Evolutionary conservation across 2,329 filamentous ascomycete species (phyloP).

Genomic region (Incumbomyces lentus): DNA sequence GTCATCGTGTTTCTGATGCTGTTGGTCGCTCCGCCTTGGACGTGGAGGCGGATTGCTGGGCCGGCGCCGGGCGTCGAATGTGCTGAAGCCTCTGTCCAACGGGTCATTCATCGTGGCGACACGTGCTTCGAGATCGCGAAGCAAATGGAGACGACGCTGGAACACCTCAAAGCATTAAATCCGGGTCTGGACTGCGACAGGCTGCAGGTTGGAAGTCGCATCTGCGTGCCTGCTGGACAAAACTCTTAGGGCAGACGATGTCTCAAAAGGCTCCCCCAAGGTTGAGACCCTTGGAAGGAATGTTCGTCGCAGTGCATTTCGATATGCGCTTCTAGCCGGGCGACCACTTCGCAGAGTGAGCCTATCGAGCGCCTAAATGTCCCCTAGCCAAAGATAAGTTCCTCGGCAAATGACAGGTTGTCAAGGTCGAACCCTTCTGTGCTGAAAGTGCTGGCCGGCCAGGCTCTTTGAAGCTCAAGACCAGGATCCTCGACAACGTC

Average conservation of each 20-base stretch:
- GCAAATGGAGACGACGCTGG: conserved; percentile 53
- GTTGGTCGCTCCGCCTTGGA: conserved; percentile 28
- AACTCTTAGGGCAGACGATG: conserved; percentile 62
- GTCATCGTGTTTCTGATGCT: conserved; percentile 4
- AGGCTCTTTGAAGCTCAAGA: conserved; percentile 55
- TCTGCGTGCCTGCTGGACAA: conserved; percentile 50
- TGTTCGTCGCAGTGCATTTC: too few species aligned
- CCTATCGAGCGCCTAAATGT: conserved; percentile 56
- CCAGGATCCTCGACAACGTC: conserved; percentile 56
- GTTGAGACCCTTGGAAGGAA: conserved; percentile 43
- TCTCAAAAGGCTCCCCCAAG: conserved; percentile 50
- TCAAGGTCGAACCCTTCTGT: conserved; percentile 54
- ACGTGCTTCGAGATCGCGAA: conserved; percentile 50
- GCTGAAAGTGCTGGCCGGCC: conserved; percentile 48
- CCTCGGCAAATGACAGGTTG: conserved; percentile 59
- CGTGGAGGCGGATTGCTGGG: too few species aligned
- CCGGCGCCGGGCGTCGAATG: too few species aligned
- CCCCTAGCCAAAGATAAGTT: conserved; percentile 57
- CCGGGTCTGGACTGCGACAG: too few species aligned
- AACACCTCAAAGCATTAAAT: conserved; percentile 54
- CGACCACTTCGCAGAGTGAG: too few species aligned
- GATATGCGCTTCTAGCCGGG: too few species aligned
- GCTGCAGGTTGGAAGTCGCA: too few species aligned
- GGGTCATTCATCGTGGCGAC: conserved; percentile 48
- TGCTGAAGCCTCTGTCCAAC: too few species aligned